These are phyloP conservation scores for Tolypocladium endophyticum DNA, from an alignment of 2,329 filamentous ascomycete genomes.

Conservation along the genomic window DNA sequence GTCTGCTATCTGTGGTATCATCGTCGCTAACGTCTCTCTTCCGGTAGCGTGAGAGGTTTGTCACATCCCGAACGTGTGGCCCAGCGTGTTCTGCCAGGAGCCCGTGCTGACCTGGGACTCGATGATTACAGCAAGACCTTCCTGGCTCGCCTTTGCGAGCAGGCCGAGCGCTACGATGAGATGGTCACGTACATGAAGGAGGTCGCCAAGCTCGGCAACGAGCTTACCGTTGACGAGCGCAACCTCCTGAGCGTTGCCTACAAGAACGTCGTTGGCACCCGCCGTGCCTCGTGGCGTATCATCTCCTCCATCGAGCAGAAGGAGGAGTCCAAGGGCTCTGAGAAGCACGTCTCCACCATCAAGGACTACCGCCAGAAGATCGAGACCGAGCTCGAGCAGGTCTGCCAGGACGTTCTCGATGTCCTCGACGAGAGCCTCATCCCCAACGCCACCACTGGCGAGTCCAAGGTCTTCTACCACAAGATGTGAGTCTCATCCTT, in stretches of 20 bases:
- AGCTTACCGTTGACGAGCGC: constrained; percentile 91
- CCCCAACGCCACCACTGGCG: constrained; percentile 88
- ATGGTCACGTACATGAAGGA: constrained; percentile 99
- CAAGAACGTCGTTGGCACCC: constrained; percentile 99
- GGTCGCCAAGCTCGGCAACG: constrained; percentile 78
- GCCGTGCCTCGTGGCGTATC: constrained; percentile 98
- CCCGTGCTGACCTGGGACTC: neutral
- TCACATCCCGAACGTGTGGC: constrained; percentile 12
- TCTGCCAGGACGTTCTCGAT: constrained; percentile 95
- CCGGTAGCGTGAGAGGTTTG: constrained; percentile 59
- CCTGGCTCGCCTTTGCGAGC: constrained; percentile 98
- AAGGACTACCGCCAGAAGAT: constrained; percentile 98
- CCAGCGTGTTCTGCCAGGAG: neutral
- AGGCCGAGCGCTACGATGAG: constrained; percentile 99
- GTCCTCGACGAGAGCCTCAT: constrained; percentile 90
- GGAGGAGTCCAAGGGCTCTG: constrained; percentile 97
- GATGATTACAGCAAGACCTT: constrained; percentile 81
- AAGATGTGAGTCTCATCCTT: constrained; percentile 74
- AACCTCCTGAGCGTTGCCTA: constrained; percentile 98
- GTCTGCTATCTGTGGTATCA: constrained; percentile 1
- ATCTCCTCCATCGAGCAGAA: constrained; percentile 99
- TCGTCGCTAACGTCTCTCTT: constrained; percentile 24
- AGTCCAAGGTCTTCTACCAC: constrained; percentile 99
- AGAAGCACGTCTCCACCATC: constrained; percentile 90
- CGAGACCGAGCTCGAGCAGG: constrained; percentile 91